A percentile compares a stretch with the other conserved stretches of the same genome.
These are phyloP conservation scores for Fusarium tupiense DNA, from an alignment of 2,329 filamentous ascomycete species.

Conservation along the genomic window DNA sequence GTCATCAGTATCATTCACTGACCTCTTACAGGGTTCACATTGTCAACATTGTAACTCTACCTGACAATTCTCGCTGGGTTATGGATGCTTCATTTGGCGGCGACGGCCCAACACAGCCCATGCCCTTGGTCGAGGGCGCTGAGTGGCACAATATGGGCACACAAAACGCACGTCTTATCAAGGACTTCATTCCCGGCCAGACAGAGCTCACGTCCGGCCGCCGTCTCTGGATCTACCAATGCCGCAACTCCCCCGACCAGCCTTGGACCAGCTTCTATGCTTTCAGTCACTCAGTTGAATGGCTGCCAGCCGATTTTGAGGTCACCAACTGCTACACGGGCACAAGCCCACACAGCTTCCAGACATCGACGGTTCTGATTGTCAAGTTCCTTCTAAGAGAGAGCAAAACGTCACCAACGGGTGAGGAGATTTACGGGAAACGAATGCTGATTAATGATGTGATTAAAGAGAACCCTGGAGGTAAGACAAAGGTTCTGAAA, in stretches of 20 bases:
- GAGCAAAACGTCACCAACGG: slow-evolving; percentile 53
- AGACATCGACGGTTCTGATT: slow-evolving; percentile 63
- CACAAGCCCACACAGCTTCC: slow-evolving; percentile 59
- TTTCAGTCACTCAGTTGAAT: slow-evolving; percentile 71
- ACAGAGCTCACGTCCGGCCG: slow-evolving; percentile 50
- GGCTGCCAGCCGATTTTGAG: slow-evolving; percentile 68
- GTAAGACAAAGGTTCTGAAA: slow-evolving; percentile 58
- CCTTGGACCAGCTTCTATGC: slow-evolving; percentile 70
- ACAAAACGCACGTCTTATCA: slow-evolving; percentile 64
- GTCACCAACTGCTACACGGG: slow-evolving; percentile 68
- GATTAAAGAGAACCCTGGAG: slow-evolving; percentile 64
- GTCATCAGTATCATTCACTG: slow-evolving; percentile 9
- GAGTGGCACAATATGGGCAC: slow-evolving; percentile 61
- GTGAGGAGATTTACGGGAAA: slow-evolving; percentile 60
- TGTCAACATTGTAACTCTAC: slow-evolving; percentile 68
- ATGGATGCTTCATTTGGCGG: slow-evolving; percentile 73
- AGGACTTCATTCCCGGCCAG: slow-evolving; percentile 59
- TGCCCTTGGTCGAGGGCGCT: slow-evolving; percentile 59
- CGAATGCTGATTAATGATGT: slow-evolving; percentile 60
- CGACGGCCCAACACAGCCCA: slow-evolving; percentile 66
- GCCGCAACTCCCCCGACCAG: slow-evolving; percentile 58
- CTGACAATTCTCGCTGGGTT: slow-evolving; percentile 58
- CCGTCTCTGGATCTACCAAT: slow-evolving; percentile 72
- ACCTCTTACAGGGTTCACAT: slow-evolving; percentile 58
- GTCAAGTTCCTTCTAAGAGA: slow-evolving; percentile 61